Evolutionary conservation across 768 basidiomycete genomes (phyloP).

Genomic region (Tylopilus sp.): DNA sequence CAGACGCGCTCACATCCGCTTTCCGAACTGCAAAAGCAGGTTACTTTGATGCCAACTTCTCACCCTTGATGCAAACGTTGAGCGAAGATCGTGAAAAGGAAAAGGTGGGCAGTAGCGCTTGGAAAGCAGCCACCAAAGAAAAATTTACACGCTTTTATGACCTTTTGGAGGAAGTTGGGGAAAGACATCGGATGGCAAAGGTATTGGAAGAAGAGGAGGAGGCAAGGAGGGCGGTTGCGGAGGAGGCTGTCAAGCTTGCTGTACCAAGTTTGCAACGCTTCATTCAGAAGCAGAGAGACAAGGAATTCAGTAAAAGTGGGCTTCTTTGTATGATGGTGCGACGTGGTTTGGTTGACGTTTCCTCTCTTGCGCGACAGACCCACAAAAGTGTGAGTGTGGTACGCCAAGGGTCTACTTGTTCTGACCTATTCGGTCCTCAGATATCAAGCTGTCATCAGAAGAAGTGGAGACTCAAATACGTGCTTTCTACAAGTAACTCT

Average conservation of each 20-base stretch:
- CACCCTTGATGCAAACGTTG: conserved; percentile 65
- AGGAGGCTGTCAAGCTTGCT: conserved; percentile 75
- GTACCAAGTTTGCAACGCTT: conserved; percentile 74
- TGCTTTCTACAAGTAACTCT: conserved; percentile 47
- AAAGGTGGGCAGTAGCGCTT: conserved; percentile 41
- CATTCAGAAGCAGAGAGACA: conserved; percentile 70
- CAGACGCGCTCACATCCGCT: conserved; percentile 61
- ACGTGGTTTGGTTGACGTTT: background rate
- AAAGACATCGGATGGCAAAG: conserved; percentile 65
- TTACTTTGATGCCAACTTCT: conserved; percentile 83
- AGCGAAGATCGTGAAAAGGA: conserved; percentile 45
- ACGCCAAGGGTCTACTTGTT: background rate
- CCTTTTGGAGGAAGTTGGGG: conserved; percentile 72
- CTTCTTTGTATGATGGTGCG: conserved; percentile 2
- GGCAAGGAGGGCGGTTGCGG: conserved; percentile 54
- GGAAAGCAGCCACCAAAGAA: conserved; percentile 68
- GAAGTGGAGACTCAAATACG: conserved; percentile 71
- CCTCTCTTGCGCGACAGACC: conserved; percentile 34
- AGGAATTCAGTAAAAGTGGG: conserved; percentile 84
- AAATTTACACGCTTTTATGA: conserved; percentile 83
- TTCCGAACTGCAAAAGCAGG: conserved; percentile 80
- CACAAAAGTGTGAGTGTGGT: conserved; percentile 46
- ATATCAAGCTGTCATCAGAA: conserved; percentile 75
- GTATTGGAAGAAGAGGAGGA: conserved; percentile 71
- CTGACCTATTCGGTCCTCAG: conserved; percentile 36